These are phyloP conservation scores for Penicillium roqueforti DNA, from an alignment of 495 filamentous ascomycete species.

Conservation along the genomic window DNA sequence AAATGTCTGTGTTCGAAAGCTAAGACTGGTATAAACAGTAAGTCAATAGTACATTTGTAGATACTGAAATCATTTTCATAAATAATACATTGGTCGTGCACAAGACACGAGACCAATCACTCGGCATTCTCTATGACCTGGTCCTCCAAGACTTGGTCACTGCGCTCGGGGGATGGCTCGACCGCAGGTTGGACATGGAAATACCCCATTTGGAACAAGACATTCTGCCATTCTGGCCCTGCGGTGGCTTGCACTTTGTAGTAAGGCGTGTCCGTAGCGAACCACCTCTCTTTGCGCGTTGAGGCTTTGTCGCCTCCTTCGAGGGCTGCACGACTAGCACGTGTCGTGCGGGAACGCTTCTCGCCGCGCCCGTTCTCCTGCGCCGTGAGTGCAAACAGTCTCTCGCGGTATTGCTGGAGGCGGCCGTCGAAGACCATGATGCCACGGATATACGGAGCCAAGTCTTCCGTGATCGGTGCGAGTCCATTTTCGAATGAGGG, in stretches of 20 bases:
- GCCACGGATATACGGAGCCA: conserved; percentile 77
- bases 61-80: conserved; percentile 4
- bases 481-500: conserved; percentile 71
- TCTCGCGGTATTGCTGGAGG: conserved; percentile 61
- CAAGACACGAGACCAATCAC: background rate
- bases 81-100: background rate
- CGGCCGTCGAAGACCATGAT: conserved; percentile 73
- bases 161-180: background rate
- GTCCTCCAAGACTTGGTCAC: conserved; percentile 3
- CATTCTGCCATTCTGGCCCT: conserved; percentile 57
- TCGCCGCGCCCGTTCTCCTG: conserved; percentile 36
- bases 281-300: conserved; percentile 74
- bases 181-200: conserved; percentile 24
- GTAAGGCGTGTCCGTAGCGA: conserved; percentile 62
- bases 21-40: background rate
- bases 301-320: conserved; percentile 73
- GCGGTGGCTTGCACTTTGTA: conserved; percentile 62
- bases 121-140: background rate
- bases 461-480: conserved; percentile 60
- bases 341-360: conserved; percentile 70
- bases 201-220: conserved; percentile 36
- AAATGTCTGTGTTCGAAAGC: background rate
- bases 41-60: background rate
- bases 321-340: conserved; percentile 74
- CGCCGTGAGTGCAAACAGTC: conserved; percentile 58